These are phyloP conservation scores for Euphorbia schlechtendalii DNA, from an alignment of 441 rosid genomes.

Conservation along the genomic window DNA sequence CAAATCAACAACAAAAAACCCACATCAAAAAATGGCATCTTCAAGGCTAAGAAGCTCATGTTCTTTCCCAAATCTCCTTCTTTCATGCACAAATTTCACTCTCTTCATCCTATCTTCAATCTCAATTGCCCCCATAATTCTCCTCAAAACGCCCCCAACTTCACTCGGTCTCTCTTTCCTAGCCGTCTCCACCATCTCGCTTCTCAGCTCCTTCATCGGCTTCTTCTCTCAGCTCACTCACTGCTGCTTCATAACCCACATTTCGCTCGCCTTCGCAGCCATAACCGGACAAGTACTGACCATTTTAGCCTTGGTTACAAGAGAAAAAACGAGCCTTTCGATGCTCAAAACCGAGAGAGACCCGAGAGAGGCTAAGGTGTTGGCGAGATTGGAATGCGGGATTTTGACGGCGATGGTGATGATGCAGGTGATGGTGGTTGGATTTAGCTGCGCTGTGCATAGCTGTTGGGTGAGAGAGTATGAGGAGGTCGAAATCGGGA, in stretches of 20 bases:
- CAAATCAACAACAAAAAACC: neutral
- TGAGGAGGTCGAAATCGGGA: slow-evolving; percentile 38
- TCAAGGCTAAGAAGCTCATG: slow-evolving; percentile 40
- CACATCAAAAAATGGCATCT: slow-evolving; percentile 24
- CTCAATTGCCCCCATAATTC: slow-evolving; percentile 41
- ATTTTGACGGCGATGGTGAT: slow-evolving; percentile 42
- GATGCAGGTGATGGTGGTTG: slow-evolving; percentile 37
- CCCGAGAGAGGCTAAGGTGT: slow-evolving; percentile 40
- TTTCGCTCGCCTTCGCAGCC: slow-evolving; percentile 39
- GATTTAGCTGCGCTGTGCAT: slow-evolving; percentile 35
- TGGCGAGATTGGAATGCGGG: slow-evolving; percentile 56
- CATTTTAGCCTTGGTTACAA: slow-evolving; percentile 32
- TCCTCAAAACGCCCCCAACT: slow-evolving; percentile 48
- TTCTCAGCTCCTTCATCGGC: slow-evolving; percentile 42
- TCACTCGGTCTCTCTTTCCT: slow-evolving; percentile 42
- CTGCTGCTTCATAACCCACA: slow-evolving; percentile 40
- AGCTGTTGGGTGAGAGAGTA: slow-evolving; percentile 45
- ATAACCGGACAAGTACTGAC: slow-evolving; percentile 33
- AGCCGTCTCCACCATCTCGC: slow-evolving; percentile 35
- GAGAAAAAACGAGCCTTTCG: slow-evolving; percentile 35
- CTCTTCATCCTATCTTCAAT: slow-evolving; percentile 41
- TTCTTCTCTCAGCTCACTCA: slow-evolving; percentile 37
- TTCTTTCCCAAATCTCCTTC: slow-evolving; percentile 45
- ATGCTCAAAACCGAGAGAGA: slow-evolving; percentile 37
- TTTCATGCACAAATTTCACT: slow-evolving; percentile 39